Evolutionary conservation across 1,284 basidiomycete species (phyloP).

Genomic region (Microbotryomycetes sp.): DNA sequence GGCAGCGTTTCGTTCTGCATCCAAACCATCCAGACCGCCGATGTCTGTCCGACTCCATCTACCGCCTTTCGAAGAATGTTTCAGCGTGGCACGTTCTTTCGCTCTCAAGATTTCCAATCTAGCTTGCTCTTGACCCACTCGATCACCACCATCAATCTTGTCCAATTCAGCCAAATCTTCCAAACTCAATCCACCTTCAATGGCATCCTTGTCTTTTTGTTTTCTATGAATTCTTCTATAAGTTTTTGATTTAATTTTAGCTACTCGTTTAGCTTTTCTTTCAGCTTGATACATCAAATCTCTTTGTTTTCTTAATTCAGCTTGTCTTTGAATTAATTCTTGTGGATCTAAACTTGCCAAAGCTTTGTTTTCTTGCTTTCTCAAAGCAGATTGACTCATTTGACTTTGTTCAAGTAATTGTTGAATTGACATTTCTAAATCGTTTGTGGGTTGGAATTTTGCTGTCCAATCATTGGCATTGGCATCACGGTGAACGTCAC

Average conservation of each 20-base stretch:
- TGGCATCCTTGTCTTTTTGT: constrained; percentile 46
- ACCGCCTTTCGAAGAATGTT: constrained; percentile 53
- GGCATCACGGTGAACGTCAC: constrained; percentile 26
- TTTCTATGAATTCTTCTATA: constrained; percentile 79
- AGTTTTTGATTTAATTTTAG: constrained; percentile 94
- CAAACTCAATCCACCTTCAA: constrained; percentile 45
- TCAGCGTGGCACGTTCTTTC: constrained; percentile 73
- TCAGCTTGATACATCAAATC: constrained; percentile 94
- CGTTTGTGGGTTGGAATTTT: constrained; percentile 46
- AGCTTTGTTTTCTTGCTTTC: constrained; percentile 28
- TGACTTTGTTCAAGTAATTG: constrained; percentile 41
- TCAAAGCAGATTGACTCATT: constrained; percentile 35
- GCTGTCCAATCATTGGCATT: constrained; percentile 59
- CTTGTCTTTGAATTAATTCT: constrained; percentile 72
- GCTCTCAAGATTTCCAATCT: constrained; percentile 73
- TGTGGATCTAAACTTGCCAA: constrained; percentile 46
- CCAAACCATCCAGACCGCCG: constrained; percentile 48
- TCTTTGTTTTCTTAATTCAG: constrained; percentile 77
- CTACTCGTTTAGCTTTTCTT: constrained; percentile 77
- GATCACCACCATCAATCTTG: constrained; percentile 49
- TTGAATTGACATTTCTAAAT: constrained; percentile 37
- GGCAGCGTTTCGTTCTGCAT: constrained; percentile 48
- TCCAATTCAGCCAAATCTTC: constrained; percentile 50
- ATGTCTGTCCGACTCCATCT: constrained; percentile 53
- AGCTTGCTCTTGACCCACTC: constrained; percentile 54